These are phyloP conservation scores for Trametes cubensis DNA, from an alignment of 768 basidiomycete species.

Conservation along the genomic window DNA sequence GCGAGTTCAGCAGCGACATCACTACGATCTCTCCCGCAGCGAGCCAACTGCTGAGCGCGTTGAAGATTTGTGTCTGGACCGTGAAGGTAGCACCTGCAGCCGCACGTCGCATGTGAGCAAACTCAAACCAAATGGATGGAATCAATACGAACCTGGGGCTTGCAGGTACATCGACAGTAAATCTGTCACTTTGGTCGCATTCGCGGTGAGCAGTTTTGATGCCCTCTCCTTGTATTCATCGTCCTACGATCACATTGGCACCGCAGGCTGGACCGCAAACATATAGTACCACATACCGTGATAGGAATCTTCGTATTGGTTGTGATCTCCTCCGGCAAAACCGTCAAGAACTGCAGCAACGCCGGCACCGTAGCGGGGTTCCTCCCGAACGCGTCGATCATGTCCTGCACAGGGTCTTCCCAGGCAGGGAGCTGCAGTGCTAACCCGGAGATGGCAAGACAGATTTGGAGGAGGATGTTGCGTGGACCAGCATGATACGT, in stretches of 20 bases:
- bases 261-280: background rate
- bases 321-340: conserved; percentile 87
- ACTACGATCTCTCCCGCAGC: conserved; percentile 80
- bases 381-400: conserved; percentile 85
- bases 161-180: conserved; percentile 86
- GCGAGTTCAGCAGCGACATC: conserved; percentile 64
- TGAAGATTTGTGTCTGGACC: conserved; percentile 82
- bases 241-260: conserved; percentile 49
- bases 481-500: conserved; percentile 76
- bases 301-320: conserved; percentile 86
- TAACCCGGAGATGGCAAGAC: conserved; percentile 86
- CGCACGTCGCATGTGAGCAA: conserved; percentile 2
- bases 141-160: conserved; percentile 67
- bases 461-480: conserved; percentile 86
- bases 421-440: conserved; percentile 89
- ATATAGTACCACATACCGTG: conserved; percentile 58
- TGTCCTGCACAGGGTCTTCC: conserved; percentile 74
- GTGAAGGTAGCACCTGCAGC: conserved; percentile 74
- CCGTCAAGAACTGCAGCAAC: conserved; percentile 85
- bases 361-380: conserved; percentile 83
- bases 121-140: background rate
- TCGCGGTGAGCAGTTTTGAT: conserved; percentile 62
- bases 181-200: conserved; percentile 72
- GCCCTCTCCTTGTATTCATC: conserved; percentile 71
- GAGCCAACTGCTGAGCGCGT: conserved; percentile 87